Evolutionary conservation across 257 asterid genomes (phyloP), one percentile per base, ranked within the genome.

Genomic region (Pogostemon cablin): DNA sequence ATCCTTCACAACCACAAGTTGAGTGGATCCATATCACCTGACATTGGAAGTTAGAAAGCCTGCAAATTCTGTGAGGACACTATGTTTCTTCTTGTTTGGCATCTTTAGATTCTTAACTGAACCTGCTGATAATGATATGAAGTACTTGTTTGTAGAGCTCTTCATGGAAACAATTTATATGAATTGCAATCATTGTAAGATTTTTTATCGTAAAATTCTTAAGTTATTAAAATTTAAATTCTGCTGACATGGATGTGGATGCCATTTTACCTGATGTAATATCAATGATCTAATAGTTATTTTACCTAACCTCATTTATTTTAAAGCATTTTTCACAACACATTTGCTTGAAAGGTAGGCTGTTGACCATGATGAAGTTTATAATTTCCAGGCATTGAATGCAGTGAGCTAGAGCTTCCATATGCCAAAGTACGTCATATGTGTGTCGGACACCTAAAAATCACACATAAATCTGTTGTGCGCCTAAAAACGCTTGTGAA

Each of bases 11-110:
- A 88, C 82, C 98, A 83, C 92, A 89, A 65, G 83, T 70, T 89
- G 80, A 91, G 91, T 68, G 97, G 97, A 69, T 80, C 88, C 25
- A 74, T 91, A 74, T 79, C 98, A 4, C 77, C 93, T 41, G 98
- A 89, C 62, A 82, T 91, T 65, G 96, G 96, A 74, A 86, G 83
- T 84, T 89, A 62, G 96, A 82, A 47, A 82, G 72, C 78, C 76
- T 91, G 82, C 91, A 82, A 71, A 79, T 84, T 75, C 81, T 91
- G 98, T 91, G 85, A 62, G 90, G 57, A 57, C 70, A 67, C 40
- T 72, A 74, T 56, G 8, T 46, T 69, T 47, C 50, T 68, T 77
- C 39, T 52, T 57, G 10, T 65, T 75, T 65, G 15, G 34, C 50
- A 25, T 15, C 15, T 15, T 15, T 15, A 15, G 15, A 15, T 15